Evolutionary conservation across 768 basidiomycete species (phyloP), one percentile per base, ranked within the genome.

Genomic region (Serpula lacrymans): DNA sequence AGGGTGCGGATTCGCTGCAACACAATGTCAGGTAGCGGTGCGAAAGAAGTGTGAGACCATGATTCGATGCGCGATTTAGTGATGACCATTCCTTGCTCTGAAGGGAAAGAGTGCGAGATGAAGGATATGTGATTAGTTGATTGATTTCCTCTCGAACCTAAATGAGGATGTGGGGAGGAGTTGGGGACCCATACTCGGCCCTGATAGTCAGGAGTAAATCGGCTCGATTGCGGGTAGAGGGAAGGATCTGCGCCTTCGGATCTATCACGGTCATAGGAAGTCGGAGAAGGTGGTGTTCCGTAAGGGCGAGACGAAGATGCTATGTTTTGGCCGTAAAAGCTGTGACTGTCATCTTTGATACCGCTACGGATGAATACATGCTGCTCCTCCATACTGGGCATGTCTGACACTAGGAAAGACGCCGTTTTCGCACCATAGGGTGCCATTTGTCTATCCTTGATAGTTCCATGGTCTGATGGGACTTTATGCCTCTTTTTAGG

Each of bases 401-500:
- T 43, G 26, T 72, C 72, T 12, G 71, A 69, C 36, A 74, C 65
- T 36, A 74, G 52, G 53, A 74, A 74, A 3, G 72, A 70, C 14
- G 73, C 73, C 2, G 69, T 70, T 51, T 75, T 74, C 9, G 72
- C 60, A 13, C 62, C 62, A 44, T 74, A 74, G 12, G 70, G 64
- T 21, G 54, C 60, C 21, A 59, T 52, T 17, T 65, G 63, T 40
- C 63, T 60, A 43, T 71, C 69, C 25, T 59, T 56, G 29, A 62
- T 33, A 12, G 62, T 45, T 3, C 48, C 62, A 39, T 71, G 65
- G 41, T 74, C 75, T 18, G 64, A 55, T 13, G 70, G 71, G 28
- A 72, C 70, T 52, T 73, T 83, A 49, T 74, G 74, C 41, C 80
- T 65, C 49, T 82, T 83, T 63, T 85, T 84, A 7, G 83, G 82